These are phyloP conservation scores for Sarcodon aspratus DNA, from an alignment of 768 basidiomycete species.

Conservation along the genomic window DNA sequence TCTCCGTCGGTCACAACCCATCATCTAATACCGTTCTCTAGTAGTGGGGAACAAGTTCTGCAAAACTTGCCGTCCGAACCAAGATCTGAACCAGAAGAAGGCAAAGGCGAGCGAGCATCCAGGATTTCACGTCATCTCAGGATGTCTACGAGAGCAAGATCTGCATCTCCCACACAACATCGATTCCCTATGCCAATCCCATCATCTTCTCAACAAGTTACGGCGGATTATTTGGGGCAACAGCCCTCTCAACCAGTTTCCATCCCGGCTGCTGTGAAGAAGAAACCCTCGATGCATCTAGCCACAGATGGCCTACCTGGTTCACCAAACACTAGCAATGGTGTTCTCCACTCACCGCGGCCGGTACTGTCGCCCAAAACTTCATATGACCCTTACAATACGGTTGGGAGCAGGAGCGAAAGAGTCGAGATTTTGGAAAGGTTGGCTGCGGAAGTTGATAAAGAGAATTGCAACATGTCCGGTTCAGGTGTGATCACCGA, in stretches of 20 bases:
- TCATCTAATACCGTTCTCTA: constrained; percentile 17
- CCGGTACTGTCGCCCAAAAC: constrained; percentile 59
- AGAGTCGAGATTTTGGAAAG: constrained; percentile 62
- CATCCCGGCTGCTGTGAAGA: background rate
- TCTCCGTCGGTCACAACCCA: constrained; percentile 14
- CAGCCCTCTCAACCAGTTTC: background rate
- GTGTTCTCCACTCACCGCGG: constrained; percentile 38
- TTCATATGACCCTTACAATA: constrained; percentile 33
- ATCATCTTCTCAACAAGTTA: constrained; percentile 7
- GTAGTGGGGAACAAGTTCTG: constrained; percentile 1
- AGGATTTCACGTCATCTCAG: constrained; percentile 50
- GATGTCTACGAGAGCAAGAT: constrained; percentile 42
- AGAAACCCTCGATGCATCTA: constrained; percentile 1
- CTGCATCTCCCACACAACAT: constrained; percentile 52
- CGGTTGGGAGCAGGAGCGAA: constrained; percentile 33
- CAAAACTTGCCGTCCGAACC: background rate
- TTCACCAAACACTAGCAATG: background rate
- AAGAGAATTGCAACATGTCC: constrained; percentile 15
- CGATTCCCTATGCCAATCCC: constrained; percentile 30
- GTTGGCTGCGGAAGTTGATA: constrained; percentile 52
- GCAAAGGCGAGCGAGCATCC: constrained; percentile 49
- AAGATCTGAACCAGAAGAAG: constrained; percentile 33
- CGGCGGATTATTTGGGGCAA: background rate
- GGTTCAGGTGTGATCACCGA: constrained; percentile 4
- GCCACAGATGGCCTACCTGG: background rate